phyloP scores from a whole-genome alignment of 352 stramenopile genomes.

The Detonula confervacea region DNA sequence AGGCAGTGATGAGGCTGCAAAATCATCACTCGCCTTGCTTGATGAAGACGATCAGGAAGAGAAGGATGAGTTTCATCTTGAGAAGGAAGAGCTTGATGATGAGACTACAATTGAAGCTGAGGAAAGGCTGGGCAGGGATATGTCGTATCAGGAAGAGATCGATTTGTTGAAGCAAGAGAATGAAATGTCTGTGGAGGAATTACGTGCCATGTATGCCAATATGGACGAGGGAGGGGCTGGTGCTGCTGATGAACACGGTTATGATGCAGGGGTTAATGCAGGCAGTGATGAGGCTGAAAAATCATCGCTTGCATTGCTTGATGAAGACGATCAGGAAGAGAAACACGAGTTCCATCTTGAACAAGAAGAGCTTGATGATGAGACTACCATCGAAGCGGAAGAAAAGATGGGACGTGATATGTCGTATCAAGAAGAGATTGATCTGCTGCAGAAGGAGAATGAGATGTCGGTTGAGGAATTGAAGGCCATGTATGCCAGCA shows the following conservation, averaged over 20 bases:
- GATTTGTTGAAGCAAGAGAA: conserved; percentile 84
- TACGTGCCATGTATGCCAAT: conserved; percentile 84
- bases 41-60: conserved; percentile 55
- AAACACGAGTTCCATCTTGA: conserved; percentile 62
- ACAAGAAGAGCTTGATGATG: conserved; percentile 84
- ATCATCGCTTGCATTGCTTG: conserved; percentile 22
- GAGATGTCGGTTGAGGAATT: conserved; percentile 93
- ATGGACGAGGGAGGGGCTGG: conserved; percentile 14
- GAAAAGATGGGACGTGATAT: conserved; percentile 83
- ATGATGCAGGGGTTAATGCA: neutral
- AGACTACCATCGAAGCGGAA: conserved; percentile 91
- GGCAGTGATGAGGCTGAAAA: neutral
- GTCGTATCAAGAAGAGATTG: conserved; percentile 87
- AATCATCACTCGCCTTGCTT: conserved; percentile 28
- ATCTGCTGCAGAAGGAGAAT: conserved; percentile 88
- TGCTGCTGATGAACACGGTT: neutral
- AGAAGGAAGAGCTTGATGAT: conserved; percentile 84
- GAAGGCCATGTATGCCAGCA: conserved; percentile 76
- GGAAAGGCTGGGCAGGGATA: conserved; percentile 79
- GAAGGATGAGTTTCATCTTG: conserved; percentile 65
- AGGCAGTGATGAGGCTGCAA: neutral
- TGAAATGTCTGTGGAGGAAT: conserved; percentile 89
- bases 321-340: conserved; percentile 75
- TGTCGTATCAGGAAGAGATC: conserved; percentile 80
- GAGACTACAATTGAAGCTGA: conserved; percentile 90